Conservation (phyloP, 2,329 filamentous ascomycete species). For the Colletotrichum lentis region DNA sequence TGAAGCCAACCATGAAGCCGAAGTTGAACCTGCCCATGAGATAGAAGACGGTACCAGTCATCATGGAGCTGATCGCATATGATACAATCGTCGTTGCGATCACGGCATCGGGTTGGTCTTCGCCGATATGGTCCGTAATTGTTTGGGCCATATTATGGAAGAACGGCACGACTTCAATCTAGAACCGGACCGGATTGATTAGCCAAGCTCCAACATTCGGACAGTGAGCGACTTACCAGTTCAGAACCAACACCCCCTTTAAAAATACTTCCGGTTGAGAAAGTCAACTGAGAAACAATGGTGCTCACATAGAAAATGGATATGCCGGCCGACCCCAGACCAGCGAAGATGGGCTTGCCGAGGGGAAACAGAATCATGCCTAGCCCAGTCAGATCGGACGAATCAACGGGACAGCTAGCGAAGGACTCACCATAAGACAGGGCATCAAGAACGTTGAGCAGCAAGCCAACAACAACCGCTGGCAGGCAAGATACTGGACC, state of each 20-base stretch:
- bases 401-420: constrained; percentile 25
- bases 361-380: constrained; percentile 95
- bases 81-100: constrained; percentile 94
- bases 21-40: constrained; percentile 86
- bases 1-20: constrained; percentile 94
- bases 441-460: constrained; percentile 93
- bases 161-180: constrained; percentile 98
- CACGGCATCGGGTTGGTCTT: constrained; percentile 82
- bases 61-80: constrained; percentile 87
- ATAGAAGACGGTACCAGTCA: constrained; percentile 93
- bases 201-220: constrained; percentile 20
- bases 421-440: constrained; percentile 79
- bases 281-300: constrained; percentile 90
- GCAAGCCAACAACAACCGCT: constrained; percentile 84
- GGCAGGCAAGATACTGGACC: constrained; percentile 78
- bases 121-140: constrained; percentile 80
- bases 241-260: constrained; percentile 92
- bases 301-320: constrained; percentile 99
- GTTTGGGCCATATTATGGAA: constrained; percentile 98
- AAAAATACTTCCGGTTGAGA: constrained; percentile 87
- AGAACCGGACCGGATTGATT: constrained; percentile 19
- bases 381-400: constrained; percentile 44
- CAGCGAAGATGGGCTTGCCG: constrained; percentile 83
- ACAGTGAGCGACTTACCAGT: constrained; percentile 64
- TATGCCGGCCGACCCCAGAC: constrained; percentile 90